Base-by-base conservation (phyloP, 2,329 filamentous ascomycete species). In the Fusarium abutilonis region DNA sequence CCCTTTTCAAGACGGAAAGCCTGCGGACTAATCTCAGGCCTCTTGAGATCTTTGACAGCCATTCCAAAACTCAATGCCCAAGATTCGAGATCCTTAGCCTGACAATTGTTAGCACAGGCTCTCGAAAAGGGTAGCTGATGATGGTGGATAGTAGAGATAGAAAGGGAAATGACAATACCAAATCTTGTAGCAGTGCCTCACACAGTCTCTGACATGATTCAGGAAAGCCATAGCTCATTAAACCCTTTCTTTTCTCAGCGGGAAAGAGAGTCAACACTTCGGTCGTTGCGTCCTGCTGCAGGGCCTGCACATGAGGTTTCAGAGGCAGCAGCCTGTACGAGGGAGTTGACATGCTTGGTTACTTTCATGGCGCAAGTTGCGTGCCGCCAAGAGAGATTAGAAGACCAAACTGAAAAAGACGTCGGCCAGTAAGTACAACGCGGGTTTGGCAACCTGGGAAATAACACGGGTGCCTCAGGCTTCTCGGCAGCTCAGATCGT, bases 1-100 rank as follows among this genome's bases (percentile, higher is more conserved):
- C 62, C 63, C 36, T 69, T 69, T 21, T 69, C 67, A 41, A 69
- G 67, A 26, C 67, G 67, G 40, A 69, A 69, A 41, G 67, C 67
- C 42, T 69, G 67, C 6, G 67, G 67, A n/a, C 56, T 60, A 35
- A 69, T 69, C 28, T 69, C 67, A 39, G 67, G 67, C 32, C 41
- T 59, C n/a, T 50, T 52, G 13, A 69, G 52, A 44, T 69, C 67
- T 34, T 69, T 69, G 14, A 69, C 65, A 9, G 59, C 58, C 52
- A 69, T 60, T 9, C 67, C 67, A 40, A 69, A 58, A 23, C 44
- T 57, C 45, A 44, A 66, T 10, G 67, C 67, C 67, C 67, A 69
- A 11, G 53, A 56, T 39, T 68, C 65, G 40, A 69, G 60, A 43
- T 70, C 59, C 13, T 58, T 56, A n/a, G 56, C 62, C 67, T 69